Percentiles rank a stretch among this genome's conserved stretches.
Conservation (phyloP, 1,284 basidiomycete species). For the Tilletiopsis washingtonensis region DNA sequence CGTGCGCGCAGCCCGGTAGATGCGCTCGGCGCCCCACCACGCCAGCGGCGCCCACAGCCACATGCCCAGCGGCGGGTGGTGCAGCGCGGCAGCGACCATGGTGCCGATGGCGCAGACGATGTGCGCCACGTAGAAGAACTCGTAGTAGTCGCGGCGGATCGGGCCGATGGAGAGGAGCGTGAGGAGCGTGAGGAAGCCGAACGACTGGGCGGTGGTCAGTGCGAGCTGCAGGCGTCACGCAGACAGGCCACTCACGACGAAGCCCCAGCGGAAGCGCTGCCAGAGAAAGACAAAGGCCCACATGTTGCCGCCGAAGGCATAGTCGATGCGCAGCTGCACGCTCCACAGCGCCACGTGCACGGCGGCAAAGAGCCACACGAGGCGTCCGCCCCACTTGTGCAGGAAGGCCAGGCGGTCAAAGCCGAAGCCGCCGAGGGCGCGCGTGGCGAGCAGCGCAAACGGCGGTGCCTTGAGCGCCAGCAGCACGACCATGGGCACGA, state of each 20-base stretch:
- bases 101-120: conserved; percentile 51
- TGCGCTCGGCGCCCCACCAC: conserved; percentile 55
- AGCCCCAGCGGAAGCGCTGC: conserved; percentile 65
- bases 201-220: conserved; percentile 48
- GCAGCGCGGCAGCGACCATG: conserved; percentile 39
- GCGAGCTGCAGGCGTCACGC: conserved; percentile 2
- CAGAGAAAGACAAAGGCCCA: conserved; percentile 63
- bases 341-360: conserved; percentile 69
- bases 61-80: conserved; percentile 56
- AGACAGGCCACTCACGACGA: conserved; percentile 58
- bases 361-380: conserved; percentile 65
- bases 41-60: conserved; percentile 56
- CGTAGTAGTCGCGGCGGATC: conserved; percentile 63
- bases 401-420: conserved; percentile 69
- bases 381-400: conserved; percentile 64
- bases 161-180: conserved; percentile 60
- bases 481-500: conserved; percentile 67
- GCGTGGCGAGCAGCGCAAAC: conserved; percentile 68
- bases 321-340: conserved; percentile 57
- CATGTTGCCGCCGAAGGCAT: conserved; percentile 54
- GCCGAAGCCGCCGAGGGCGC: conserved; percentile 61
- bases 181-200: conserved; percentile 62
- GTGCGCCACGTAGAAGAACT: conserved; percentile 67
- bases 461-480: conserved; percentile 74
- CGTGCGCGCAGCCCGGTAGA: conserved; percentile 59